These are phyloP conservation scores for Phytophthora niederhauseri DNA, from an alignment of 352 stramenopile species.

Conservation along the genomic window DNA sequence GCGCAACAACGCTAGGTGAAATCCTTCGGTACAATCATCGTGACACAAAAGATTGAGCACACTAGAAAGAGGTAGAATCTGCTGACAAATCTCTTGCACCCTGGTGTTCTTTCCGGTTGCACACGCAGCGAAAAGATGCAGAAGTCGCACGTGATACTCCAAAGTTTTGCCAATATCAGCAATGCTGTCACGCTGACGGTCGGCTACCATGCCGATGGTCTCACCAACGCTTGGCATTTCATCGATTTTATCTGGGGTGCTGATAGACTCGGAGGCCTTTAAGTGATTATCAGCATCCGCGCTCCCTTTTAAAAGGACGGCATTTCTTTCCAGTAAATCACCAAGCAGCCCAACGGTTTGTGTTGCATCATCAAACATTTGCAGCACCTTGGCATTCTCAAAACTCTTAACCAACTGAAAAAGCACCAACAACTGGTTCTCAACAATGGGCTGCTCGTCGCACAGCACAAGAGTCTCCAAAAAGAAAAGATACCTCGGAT, in stretches of 20 bases:
- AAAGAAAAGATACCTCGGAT: slow-evolving; percentile 66
- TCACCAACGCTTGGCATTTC: background rate
- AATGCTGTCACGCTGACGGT: slow-evolving; percentile 1
- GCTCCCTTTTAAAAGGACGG: slow-evolving; percentile 8
- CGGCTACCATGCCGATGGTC: background rate
- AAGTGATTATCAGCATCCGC: background rate
- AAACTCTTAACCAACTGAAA: slow-evolving; percentile 75
- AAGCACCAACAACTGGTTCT: slow-evolving; percentile 73
- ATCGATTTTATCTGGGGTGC: background rate
- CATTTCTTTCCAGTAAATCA: slow-evolving; percentile 40
- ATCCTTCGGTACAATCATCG: slow-evolving; percentile 50
- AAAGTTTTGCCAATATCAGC: slow-evolving; percentile 38
- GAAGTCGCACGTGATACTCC: slow-evolving; percentile 60
- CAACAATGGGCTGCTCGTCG: slow-evolving; percentile 56
- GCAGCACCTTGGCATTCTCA: slow-evolving; percentile 51
- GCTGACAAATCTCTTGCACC: slow-evolving; percentile 72
- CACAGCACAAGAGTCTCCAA: slow-evolving; percentile 67
- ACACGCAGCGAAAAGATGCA: slow-evolving; percentile 70
- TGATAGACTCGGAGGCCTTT: background rate
- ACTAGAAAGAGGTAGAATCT: slow-evolving; percentile 55
- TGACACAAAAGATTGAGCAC: slow-evolving; percentile 49
- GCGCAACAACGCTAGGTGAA: slow-evolving; percentile 55
- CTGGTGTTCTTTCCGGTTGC: slow-evolving; percentile 64
- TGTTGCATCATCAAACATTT: slow-evolving; percentile 58
- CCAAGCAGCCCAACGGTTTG: slow-evolving; percentile 36